These are phyloP conservation scores for Berkeleyomyces basicola DNA, from an alignment of 2,329 filamentous ascomycete genomes.

Conservation along the genomic window DNA sequence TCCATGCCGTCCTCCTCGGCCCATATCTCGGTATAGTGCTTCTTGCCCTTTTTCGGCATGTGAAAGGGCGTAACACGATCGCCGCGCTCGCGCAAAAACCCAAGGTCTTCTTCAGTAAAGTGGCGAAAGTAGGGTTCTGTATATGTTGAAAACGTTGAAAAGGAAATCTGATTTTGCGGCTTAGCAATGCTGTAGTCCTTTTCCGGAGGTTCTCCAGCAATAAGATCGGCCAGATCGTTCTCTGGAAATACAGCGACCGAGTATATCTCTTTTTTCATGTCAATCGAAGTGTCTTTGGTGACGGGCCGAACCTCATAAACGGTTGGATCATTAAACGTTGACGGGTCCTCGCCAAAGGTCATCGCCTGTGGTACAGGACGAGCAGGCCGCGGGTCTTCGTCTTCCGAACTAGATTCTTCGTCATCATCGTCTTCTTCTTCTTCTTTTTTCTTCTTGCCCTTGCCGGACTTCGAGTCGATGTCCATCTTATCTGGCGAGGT, in stretches of 20 bases:
- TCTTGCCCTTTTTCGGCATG: constrained; percentile 69
- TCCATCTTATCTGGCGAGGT: constrained; percentile 39
- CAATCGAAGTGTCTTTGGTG: constrained; percentile 25
- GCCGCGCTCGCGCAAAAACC: constrained; percentile 78
- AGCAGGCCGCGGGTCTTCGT: constrained; percentile 44
- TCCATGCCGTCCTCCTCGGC: constrained; percentile 79
- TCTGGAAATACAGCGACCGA: constrained; percentile 72
- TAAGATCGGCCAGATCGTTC: constrained; percentile 65
- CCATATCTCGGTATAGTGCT: constrained; percentile 82
- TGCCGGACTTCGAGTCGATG: constrained; percentile 35
- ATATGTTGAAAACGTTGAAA: constrained; percentile 81
- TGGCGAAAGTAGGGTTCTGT: constrained; percentile 82
- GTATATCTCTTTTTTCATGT: constrained; percentile 68
- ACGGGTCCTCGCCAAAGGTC: constrained; percentile 83
- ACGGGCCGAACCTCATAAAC: constrained; percentile 80
- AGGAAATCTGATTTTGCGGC: constrained; percentile 83
- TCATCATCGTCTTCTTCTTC: constrained; percentile 24
- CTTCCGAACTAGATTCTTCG: constrained; percentile 35
- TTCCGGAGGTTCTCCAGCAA: constrained; percentile 78
- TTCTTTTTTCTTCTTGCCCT: constrained; percentile 17
- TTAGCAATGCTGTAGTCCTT: constrained; percentile 93
- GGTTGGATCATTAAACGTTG: constrained; percentile 79
- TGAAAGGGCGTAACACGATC: constrained; percentile 72
- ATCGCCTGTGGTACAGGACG: constrained; percentile 59
- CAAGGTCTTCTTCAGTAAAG: constrained; percentile 83